Evolutionary conservation across 495 filamentous ascomycete species (phyloP).

Genomic region (Talaromyces liani): DNA sequence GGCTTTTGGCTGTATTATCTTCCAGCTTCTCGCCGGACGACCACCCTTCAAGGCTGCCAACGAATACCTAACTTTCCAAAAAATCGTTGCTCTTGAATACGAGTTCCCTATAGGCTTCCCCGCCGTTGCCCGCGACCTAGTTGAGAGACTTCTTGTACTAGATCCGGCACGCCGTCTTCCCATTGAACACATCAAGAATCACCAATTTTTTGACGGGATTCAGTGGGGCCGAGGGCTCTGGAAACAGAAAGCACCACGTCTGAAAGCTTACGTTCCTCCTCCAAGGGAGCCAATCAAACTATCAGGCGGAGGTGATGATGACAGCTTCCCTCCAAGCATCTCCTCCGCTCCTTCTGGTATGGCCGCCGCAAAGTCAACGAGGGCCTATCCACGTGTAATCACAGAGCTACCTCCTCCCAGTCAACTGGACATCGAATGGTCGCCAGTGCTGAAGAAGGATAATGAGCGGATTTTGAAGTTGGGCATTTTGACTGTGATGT

Average conservation of each 20-base stretch:
- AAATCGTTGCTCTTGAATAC: conserved; percentile 91
- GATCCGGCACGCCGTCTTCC: conserved; percentile 83
- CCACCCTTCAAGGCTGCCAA: conserved; percentile 98
- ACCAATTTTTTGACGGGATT: conserved; percentile 93
- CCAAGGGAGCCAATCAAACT: conserved; percentile 76
- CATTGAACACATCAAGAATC: conserved; percentile 95
- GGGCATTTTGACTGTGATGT: conserved; percentile 78
- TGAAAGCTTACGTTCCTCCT: conserved; percentile 81
- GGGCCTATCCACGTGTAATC: conserved; percentile 72
- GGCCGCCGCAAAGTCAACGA: conserved; percentile 11
- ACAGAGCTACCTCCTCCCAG: conserved; percentile 94
- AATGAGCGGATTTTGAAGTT: conserved; percentile 95
- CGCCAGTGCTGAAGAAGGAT: conserved; percentile 79
- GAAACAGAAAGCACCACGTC: conserved; percentile 82
- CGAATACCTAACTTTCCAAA: conserved; percentile 97
- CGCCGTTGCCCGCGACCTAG: conserved; percentile 76
- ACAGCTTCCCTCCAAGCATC: conserved; percentile 41
- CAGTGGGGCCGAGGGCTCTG: conserved; percentile 79
- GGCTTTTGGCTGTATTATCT: conserved; percentile 99
- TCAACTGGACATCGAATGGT: conserved; percentile 98
- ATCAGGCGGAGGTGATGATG: conserved; percentile 47
- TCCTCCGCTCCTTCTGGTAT: conserved; percentile 39
- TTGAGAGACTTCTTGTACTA: conserved; percentile 85
- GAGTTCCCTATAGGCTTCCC: conserved; percentile 91
- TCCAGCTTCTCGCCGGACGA: conserved; percentile 85